phyloP scores from a whole-genome alignment of 345 rosid genomes.

The Conringia planisiliqua region DNA sequence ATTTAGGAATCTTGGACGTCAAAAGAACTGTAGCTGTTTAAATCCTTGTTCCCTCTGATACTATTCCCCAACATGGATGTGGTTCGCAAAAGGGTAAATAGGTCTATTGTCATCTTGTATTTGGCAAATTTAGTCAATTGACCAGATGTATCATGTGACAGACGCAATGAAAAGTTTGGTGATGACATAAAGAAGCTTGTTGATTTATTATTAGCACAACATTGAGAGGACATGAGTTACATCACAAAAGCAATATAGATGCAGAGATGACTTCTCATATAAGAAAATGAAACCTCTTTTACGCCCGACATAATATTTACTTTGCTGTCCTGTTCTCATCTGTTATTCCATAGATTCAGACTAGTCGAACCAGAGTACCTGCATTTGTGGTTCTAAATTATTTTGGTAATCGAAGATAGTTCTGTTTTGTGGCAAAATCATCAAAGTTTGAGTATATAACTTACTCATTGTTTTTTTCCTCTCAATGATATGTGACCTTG shows the following conservation, averaged over 20 bases:
- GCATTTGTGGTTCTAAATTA: not conserved
- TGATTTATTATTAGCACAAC: slow-evolving; percentile 23
- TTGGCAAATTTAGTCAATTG: slow-evolving; percentile 7
- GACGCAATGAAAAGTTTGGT: slow-evolving; percentile 26
- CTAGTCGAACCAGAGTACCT: not conserved
- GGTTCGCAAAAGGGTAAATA: slow-evolving; percentile 4
- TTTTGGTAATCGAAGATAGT: not conserved
- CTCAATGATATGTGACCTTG: no score
- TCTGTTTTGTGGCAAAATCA: no score
- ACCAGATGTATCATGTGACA: slow-evolving; percentile 20
- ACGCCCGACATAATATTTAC: not conserved
- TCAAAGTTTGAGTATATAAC: no score
- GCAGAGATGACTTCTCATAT: not conserved
- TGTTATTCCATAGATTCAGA: slow-evolving; percentile 3
- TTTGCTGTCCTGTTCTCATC: not conserved
- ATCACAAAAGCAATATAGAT: not conserved
- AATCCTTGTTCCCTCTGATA: slow-evolving; percentile 31
- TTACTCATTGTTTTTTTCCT: no score
- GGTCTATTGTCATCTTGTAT: slow-evolving; percentile 10
- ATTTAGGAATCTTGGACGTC: slow-evolving; percentile 37
- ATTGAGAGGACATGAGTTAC: slow-evolving; percentile 29
- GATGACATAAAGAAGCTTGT: slow-evolving; percentile 16
- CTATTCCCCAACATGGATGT: slow-evolving; percentile 36
- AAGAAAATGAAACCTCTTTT: not conserved
- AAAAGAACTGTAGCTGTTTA: slow-evolving; percentile 40